phyloP scores from a whole-genome alignment of 306 rosid genomes.

The Cicer cuneatum region DNA sequence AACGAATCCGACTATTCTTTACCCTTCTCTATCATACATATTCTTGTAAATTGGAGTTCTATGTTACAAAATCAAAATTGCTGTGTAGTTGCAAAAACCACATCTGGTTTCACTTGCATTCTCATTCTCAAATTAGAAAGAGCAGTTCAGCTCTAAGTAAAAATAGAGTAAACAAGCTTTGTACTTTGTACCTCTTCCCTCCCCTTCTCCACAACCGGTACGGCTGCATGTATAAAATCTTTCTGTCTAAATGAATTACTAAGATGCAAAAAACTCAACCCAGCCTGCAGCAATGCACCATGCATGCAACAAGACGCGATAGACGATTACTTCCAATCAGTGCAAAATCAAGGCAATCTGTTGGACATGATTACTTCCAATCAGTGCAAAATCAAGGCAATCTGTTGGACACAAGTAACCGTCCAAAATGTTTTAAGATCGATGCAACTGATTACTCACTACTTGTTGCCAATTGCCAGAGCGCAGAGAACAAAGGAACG shows the following conservation, averaged over 20 bases:
- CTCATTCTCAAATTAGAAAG: constrained; percentile 65
- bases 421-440: constrained; percentile 27
- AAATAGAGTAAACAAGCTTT: constrained; percentile 57
- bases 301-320: constrained; percentile 40
- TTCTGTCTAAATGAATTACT: constrained; percentile 53
- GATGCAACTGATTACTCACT: constrained; percentile 34
- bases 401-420: constrained; percentile 22
- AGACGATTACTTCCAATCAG: constrained; percentile 12
- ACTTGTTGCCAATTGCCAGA: constrained; percentile 47
- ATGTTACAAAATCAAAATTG: constrained; percentile 98
- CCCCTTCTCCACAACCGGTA: constrained; percentile 51
- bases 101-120: constrained; percentile 67
- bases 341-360: constrained; percentile 41
- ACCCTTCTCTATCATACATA: constrained; percentile 69
- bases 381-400: constrained; percentile 33
- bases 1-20: constrained; percentile 57
- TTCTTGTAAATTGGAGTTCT: constrained; percentile 66
- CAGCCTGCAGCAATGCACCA: constrained; percentile 38
- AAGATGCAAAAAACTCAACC: constrained; percentile 45
- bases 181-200: constrained; percentile 43
- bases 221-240: constrained; percentile 50
- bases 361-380: constrained; percentile 9
- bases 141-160: constrained; percentile 55
- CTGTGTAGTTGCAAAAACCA: constrained; percentile 76
- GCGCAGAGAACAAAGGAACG: constrained; percentile 48